Percentiles rank a stretch among this genome's conserved stretches.
Conservation (phyloP, 208 protist species). For the Trypanosoma scelopori region DNA sequence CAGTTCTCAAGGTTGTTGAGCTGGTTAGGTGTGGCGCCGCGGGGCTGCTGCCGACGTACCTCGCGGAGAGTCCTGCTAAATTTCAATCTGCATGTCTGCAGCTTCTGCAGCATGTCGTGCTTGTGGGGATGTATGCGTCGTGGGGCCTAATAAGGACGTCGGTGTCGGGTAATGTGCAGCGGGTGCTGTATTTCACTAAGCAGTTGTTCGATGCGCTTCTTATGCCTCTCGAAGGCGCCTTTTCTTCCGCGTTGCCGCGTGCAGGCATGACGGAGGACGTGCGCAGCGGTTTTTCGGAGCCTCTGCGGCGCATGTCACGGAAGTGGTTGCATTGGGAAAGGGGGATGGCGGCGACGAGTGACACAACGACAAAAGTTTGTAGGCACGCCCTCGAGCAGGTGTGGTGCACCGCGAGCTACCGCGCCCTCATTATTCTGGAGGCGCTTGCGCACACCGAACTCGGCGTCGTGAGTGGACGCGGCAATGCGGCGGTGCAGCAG, state of each 20-base stretch:
- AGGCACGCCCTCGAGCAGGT: conserved; percentile 15
- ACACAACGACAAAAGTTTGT: not conserved
- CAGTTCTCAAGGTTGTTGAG: conserved; percentile 12
- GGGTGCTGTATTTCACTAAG: conserved; percentile 25
- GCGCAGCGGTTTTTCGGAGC: conserved; percentile 33
- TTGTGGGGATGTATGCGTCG: conserved; percentile 15
- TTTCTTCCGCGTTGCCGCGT: conserved; percentile 37
- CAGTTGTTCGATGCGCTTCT: conserved; percentile 31
- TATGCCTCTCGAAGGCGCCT: conserved; percentile 33
- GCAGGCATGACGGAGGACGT: conserved; percentile 50
- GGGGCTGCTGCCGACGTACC: conserved; percentile 23
- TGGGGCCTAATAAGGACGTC: not conserved
- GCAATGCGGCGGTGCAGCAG: conserved; percentile 48
- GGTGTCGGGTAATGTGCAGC: not conserved
- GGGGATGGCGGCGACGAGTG: not conserved
- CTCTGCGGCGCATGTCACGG: conserved; percentile 18
- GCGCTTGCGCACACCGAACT: conserved; percentile 56
- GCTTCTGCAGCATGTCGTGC: conserved; percentile 24
- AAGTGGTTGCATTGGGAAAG: conserved; percentile 17
- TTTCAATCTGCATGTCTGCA: conserved; percentile 19
- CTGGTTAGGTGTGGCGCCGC: conserved; percentile 15
- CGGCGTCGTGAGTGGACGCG: conserved; percentile 44
- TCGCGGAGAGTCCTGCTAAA: conserved; percentile 11
- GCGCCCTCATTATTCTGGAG: conserved; percentile 72
- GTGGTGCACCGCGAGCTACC: conserved; percentile 63